Percentiles rank a stretch among this genome's conserved stretches.
phyloP scores from a whole-genome alignment of 805 yeast species.

The Kodamaea neixiangensis region DNA sequence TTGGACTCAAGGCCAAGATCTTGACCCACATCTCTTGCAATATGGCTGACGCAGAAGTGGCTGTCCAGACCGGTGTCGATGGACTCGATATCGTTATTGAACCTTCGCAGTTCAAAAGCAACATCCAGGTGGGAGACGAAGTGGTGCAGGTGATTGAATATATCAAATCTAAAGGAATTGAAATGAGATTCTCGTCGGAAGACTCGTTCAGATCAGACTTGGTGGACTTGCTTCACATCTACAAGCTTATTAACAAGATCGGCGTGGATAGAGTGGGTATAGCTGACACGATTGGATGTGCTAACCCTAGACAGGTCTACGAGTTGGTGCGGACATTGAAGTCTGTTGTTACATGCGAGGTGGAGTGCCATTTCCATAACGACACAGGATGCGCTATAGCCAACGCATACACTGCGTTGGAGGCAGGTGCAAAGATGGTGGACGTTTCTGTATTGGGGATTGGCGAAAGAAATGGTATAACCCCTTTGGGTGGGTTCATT shows the following conservation, averaged over 20 bases:
- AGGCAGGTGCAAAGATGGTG: slow-evolving; percentile 61
- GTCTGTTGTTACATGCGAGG: slow-evolving; percentile 58
- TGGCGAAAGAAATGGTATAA: slow-evolving; percentile 66
- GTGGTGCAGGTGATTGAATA: slow-evolving; percentile 62
- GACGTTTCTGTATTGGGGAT: slow-evolving; percentile 62
- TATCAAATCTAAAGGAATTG: slow-evolving; percentile 61
- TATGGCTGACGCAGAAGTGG: slow-evolving; percentile 61
- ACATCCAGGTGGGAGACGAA: slow-evolving; percentile 57
- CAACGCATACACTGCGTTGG: slow-evolving; percentile 62
- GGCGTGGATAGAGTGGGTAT: slow-evolving; percentile 65
- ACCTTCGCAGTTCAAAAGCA: slow-evolving; percentile 60
- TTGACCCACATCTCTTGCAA: slow-evolving; percentile 63
- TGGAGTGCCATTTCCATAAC: slow-evolving; percentile 63
- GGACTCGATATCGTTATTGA: slow-evolving; percentile 65
- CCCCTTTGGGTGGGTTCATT: slow-evolving; percentile 63
- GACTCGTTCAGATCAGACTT: slow-evolving; percentile 63
- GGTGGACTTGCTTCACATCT: slow-evolving; percentile 58
- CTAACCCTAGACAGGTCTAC: slow-evolving; percentile 63
- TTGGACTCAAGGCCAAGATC: slow-evolving; percentile 58
- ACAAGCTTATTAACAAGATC: slow-evolving; percentile 60
- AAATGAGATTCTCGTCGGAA: slow-evolving; percentile 59
- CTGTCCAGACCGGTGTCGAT: slow-evolving; percentile 63
- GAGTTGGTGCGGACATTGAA: slow-evolving; percentile 59
- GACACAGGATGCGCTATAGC: slow-evolving; percentile 68
- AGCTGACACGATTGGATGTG: slow-evolving; percentile 66